Evolutionary conservation across 2,329 filamentous ascomycete genomes (phyloP), one percentile per base, ranked within the genome.

Genomic region (Cyphellophora europaea): DNA sequence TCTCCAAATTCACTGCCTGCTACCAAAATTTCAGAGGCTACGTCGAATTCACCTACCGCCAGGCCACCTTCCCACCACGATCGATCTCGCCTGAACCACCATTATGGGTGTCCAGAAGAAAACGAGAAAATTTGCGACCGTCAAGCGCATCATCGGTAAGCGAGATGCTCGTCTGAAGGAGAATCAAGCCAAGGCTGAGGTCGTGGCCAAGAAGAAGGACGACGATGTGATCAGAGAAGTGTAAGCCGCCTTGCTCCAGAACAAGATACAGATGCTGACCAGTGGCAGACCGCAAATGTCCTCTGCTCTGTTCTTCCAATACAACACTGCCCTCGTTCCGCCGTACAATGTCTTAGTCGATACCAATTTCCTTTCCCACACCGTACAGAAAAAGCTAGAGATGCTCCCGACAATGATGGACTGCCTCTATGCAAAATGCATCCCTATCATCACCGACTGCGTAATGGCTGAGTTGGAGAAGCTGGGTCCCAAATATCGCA

Each of bases 391-490:
- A 48, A 96, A 98, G 64, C 74, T 96, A 13, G 85, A 88, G 19
- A 66, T 96, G 10, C 71, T 93, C 13, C 80, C 89, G 41, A 79
- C 81, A 3, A 84, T 95, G 67, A 94, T 95, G 85, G 87, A 95
- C 58, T 82, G 84, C 35, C 71, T 98, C 4, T 93, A 88, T 57
- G 89, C 89, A 12, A 93, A 93, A 52, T 91, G 84, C 57, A 85
- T 79, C 14, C 86, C 87, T 12, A 81, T 91, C 45, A 87, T 96
- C 47, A 94, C 87, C 2, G 74, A 76, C 47, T 88, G 82, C 64
- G 79, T 79, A 48, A 79, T 88, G 72, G 80, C 79, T 36, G 87
- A 94, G 58, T 62, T 95, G 45, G 87, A 94, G 56, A 93, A 93
- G 57, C 70, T 95, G 6, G 88, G 89, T 0, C 75, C 77, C 3